A percentile compares a stretch with the other conserved stretches of the same genome.
phyloP scores from a whole-genome alignment of 129 eudicot species.

The Chrysanthemum lavandulifolium region DNA sequence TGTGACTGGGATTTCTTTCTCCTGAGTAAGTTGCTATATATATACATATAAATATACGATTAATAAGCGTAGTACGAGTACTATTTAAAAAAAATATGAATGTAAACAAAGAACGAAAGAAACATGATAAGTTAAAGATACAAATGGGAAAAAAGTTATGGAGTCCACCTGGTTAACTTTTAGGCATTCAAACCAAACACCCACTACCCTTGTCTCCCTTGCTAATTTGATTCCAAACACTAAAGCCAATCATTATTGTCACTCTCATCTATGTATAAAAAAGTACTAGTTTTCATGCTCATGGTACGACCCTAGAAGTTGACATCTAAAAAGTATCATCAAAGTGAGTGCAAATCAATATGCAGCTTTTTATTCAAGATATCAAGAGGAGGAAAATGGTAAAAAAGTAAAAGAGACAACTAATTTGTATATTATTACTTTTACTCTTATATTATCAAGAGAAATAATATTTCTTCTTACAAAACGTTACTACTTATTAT shows the following conservation, averaged over 20 bases:
- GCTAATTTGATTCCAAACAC: slow-evolving; percentile 35
- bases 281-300: slow-evolving; percentile 23
- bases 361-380: slow-evolving; percentile 29
- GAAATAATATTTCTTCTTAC: too few species aligned
- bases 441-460: too few species aligned
- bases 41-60: too few species aligned
- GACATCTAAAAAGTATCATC: slow-evolving; percentile 26
- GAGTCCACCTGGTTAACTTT: slow-evolving; percentile 50
- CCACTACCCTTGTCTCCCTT: slow-evolving; percentile 70
- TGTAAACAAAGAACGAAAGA: background rate
- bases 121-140: slow-evolving; percentile 8
- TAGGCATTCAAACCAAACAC: slow-evolving; percentile 63
- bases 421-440: too few species aligned
- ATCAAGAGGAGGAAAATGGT: slow-evolving; percentile 6
- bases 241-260: slow-evolving; percentile 29
- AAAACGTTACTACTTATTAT: too few species aligned
- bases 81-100: background rate
- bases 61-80: too few species aligned
- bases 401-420: background rate
- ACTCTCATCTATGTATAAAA: slow-evolving; percentile 21
- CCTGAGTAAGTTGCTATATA: too few species aligned
- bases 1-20: too few species aligned
- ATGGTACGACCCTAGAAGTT: slow-evolving; percentile 27
- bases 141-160: slow-evolving; percentile 23
- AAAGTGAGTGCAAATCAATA: slow-evolving; percentile 26